A percentile compares a stretch with the other conserved stretches of the same genome.
Evolutionary conservation across 441 rosid genomes (phyloP).

Genomic region (Euphorbia schlechtendalii): DNA sequence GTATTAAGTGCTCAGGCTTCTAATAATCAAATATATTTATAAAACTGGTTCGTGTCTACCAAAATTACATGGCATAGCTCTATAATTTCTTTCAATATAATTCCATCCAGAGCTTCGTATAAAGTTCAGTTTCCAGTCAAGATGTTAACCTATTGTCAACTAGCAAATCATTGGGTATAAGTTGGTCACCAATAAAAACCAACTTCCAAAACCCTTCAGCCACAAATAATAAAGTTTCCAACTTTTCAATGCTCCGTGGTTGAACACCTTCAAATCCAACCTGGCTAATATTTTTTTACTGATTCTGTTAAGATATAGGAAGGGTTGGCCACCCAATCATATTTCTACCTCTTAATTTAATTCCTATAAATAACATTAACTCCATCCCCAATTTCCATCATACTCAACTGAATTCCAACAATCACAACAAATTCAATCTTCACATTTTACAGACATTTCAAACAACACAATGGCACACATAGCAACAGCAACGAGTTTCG

Average conservation of each 20-base stretch:
- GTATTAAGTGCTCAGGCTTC: no score
- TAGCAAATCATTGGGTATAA: conserved; percentile 5
- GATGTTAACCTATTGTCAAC: no score
- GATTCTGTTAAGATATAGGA: conserved; percentile 14
- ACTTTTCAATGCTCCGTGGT: neutral
- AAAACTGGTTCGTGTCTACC: no score
- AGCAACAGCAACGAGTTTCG: conserved; percentile 28
- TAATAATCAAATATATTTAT: no score
- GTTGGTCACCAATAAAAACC: conserved; percentile 31
- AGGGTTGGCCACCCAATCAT: conserved; percentile 33
- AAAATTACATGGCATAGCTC: no score
- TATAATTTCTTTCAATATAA: no score
- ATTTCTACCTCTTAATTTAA: no score
- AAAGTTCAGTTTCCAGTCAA: neutral
- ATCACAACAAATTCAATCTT: conserved; percentile 7
- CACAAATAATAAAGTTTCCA: neutral
- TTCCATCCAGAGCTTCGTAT: no score
- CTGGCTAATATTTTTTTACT: neutral
- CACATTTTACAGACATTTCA: neutral
- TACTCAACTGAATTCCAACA: neutral
- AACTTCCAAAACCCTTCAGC: neutral
- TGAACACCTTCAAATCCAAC: conserved; percentile 9
- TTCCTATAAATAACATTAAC: no score
- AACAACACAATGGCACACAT: conserved; percentile 26
- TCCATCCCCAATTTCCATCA: no score